Base-by-base conservation (phyloP, 163 green algal genomes). In the Volvox carteri region DNA sequence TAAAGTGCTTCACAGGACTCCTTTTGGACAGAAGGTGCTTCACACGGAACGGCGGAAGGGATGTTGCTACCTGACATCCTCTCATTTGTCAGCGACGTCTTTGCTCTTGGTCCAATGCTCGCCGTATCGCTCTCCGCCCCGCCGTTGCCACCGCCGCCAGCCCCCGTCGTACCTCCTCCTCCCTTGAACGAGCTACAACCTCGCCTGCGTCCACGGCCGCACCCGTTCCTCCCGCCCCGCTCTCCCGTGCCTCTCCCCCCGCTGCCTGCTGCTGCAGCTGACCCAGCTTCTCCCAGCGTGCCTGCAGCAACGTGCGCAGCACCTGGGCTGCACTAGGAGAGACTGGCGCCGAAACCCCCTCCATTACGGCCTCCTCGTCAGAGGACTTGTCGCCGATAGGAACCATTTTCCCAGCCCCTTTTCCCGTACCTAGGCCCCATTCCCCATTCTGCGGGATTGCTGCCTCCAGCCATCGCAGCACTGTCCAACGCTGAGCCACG, bases 401-500 rank as follows among this genome's bases (percentile, higher is more conserved):
- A 74, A 19, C 62, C 62, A 6, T 19, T 16, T 28, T 37, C n/a
- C 35, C 68, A 12, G 3, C 68, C 50, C 35, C 35, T 5, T 8
- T 46, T 28, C 73, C 73, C 4, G 23, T 6, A 28, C 44, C 73
- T 14, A 25, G 46, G 48, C 48, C 28, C 48, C 42, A 81, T 33
- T 25, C 12, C 46, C 44, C 30, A 9, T n/a, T 6, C 14, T n/a
- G 33, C 33, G 28, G 68, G 7, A 12, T 21, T 6, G 80, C 80
- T 7, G 35, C 44, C 12, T 35, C n/a, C 46, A 87, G 44, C 80
- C 80, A 87, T 19, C 37, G 35, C 42, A 78, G 25, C 42, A 68
- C 80, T n/a, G 33, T 30, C 80, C 80, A 87, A 8, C 80, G 62
- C 65, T 52, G 44, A 30, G 39, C 41, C 62, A 87, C 80, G n/a